Conservation (phyloP, 2,329 filamentous ascomycete species). For the Fusarium ramigenum region DNA sequence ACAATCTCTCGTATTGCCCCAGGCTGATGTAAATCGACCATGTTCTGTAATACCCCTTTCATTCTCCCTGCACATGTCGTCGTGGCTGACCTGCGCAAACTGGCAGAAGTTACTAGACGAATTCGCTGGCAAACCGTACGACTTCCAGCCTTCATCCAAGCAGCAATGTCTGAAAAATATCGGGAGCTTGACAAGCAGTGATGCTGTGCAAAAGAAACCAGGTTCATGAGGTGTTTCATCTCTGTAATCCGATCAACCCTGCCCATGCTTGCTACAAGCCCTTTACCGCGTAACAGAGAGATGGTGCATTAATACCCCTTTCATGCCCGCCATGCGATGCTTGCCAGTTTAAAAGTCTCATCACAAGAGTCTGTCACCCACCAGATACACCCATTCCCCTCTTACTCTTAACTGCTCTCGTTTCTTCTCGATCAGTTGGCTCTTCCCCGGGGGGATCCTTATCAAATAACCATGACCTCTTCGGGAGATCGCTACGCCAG, state of each 20-base stretch:
- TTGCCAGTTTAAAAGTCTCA: not conserved
- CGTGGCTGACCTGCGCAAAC: not conserved
- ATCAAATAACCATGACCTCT: not conserved
- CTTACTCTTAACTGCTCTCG: not conserved
- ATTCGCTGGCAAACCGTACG: not conserved
- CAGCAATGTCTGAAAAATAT: not conserved
- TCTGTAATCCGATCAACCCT: constrained; percentile 15
- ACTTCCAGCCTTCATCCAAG: not conserved
- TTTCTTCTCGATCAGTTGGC: not conserved
- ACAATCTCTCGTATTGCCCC: not conserved
- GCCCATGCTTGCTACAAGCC: not conserved
- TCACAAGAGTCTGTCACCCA: no score
- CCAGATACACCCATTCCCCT: not conserved
- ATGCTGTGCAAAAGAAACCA: not conserved
- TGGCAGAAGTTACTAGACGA: constrained; percentile 8
- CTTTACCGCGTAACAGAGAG: not conserved
- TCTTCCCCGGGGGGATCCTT: not conserved
- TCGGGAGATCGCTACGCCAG: not conserved
- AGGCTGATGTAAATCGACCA: not conserved
- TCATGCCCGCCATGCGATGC: not conserved
- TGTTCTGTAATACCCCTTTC: not conserved
- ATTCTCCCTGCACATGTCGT: not conserved
- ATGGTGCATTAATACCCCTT: not conserved
- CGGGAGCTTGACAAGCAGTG: not conserved
- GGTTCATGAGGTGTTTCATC: not conserved